phyloP scores from a whole-genome alignment of 2,329 filamentous ascomycete species.

The Cucurbitaria berberidis region DNA sequence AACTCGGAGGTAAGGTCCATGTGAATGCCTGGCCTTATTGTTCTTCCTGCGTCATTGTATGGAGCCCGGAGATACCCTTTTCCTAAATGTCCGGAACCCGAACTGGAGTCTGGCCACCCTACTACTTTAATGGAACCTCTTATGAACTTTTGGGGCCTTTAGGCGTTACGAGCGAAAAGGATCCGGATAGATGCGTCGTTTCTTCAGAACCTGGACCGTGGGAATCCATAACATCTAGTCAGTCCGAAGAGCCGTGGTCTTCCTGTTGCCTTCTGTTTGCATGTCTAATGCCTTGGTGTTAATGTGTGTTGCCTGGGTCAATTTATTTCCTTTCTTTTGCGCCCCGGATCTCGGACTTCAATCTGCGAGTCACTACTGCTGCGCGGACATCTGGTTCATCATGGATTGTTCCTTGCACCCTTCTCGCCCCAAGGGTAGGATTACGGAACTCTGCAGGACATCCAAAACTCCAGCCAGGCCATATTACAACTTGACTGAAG shows the following conservation, averaged over 20 bases:
- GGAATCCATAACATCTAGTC: conserved; percentile 19
- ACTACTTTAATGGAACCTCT: conserved; percentile 35
- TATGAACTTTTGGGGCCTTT: conserved; percentile 30
- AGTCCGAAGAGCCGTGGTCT: conserved; percentile 18
- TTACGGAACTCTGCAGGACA: background rate
- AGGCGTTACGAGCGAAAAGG: conserved; percentile 35
- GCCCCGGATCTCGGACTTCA: conserved; percentile 8
- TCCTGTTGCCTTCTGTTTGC: conserved; percentile 18
- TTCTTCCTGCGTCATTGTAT: conserved; percentile 40
- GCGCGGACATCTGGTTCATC: background rate
- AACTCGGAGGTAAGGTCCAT: conserved; percentile 34
- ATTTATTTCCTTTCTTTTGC: conserved; percentile 9
- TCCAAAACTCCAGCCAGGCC: background rate
- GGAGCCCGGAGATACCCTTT: conserved; percentile 46
- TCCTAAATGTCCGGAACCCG: conserved; percentile 37
- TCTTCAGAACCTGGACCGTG: conserved; percentile 24
- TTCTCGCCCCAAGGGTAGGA: background rate
- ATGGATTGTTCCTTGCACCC: conserved; percentile 1
- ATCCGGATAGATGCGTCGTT: conserved; percentile 31
- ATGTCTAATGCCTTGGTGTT: conserved; percentile 15
- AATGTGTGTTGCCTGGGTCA: conserved; percentile 24
- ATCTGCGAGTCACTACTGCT: conserved; percentile 10
- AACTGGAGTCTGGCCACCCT: conserved; percentile 39
- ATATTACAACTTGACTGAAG: background rate
- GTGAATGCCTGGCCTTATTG: conserved; percentile 32